Conservation (phyloP, 805 yeast species). For the Clavispora fructus region DNA sequence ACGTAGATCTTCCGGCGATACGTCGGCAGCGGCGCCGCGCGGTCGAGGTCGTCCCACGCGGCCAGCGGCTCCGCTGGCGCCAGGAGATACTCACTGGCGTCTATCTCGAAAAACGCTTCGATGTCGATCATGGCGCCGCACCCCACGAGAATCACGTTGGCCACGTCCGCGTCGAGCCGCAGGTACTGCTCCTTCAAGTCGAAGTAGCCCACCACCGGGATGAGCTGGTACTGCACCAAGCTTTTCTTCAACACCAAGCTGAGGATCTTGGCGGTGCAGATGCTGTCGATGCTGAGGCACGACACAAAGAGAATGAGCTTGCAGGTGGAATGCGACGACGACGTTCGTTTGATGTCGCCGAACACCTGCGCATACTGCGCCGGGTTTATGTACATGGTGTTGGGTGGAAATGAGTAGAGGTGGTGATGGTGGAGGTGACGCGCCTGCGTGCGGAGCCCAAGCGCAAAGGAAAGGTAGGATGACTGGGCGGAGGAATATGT, state of each 20-base stretch:
- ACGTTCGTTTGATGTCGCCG: conserved; percentile 59
- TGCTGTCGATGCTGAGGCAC: conserved; percentile 84
- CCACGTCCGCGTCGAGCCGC: conserved; percentile 66
- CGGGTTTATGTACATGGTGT: conserved; percentile 68
- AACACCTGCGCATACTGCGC: conserved; percentile 64
- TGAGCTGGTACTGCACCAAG: conserved; percentile 77
- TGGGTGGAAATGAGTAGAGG: background rate
- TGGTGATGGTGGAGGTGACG: background rate
- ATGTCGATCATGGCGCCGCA: conserved; percentile 92
- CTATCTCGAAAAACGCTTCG: conserved; percentile 65
- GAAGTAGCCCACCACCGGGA: conserved; percentile 89
- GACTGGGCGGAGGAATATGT: too few species aligned
- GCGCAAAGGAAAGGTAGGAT: too few species aligned
- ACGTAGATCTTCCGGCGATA: conserved; percentile 64
- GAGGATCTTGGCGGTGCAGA: conserved; percentile 81
- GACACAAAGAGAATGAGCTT: conserved; percentile 83
- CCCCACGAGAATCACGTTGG: conserved; percentile 75
- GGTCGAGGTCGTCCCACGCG: conserved; percentile 17
- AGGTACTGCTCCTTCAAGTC: conserved; percentile 63
- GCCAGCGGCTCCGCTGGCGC: conserved; percentile 23
- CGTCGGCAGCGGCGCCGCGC: conserved; percentile 10
- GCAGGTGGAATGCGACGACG: conserved; percentile 89
- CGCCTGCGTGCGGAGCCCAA: background rate
- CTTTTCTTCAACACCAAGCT: conserved; percentile 69
- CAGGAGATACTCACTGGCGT: conserved; percentile 46